A percentile compares a stretch with the other conserved stretches of the same genome.
These are phyloP conservation scores for Nicotiana otophora DNA, from an alignment of 257 asterid genomes.

Conservation along the genomic window DNA sequence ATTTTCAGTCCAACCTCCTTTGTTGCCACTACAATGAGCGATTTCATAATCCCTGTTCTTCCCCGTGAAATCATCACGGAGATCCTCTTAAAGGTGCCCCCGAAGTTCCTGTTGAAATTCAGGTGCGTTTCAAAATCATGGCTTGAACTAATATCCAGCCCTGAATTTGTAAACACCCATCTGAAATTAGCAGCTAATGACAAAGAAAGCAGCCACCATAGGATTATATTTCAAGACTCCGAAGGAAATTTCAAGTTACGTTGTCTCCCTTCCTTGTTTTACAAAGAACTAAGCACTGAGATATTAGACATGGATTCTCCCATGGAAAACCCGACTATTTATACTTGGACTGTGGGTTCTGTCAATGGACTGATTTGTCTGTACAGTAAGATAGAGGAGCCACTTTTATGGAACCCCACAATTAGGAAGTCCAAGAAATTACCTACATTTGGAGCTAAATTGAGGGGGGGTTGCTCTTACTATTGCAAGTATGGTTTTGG, in stretches of 20 bases:
- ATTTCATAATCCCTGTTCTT: background rate
- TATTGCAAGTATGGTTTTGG: background rate
- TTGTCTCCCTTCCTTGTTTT: background rate
- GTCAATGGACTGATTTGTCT: background rate
- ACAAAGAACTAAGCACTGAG: background rate
- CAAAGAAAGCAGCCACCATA: background rate
- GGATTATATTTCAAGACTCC: background rate
- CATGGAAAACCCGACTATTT: background rate
- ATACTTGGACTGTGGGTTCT: background rate
- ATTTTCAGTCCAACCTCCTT: too few species aligned
- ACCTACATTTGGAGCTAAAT: background rate
- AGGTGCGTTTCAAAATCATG: background rate
- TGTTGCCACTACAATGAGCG: too few species aligned
- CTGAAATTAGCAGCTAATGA: background rate
- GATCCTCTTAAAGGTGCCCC: background rate
- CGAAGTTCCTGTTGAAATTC: background rate
- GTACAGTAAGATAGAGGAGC: background rate
- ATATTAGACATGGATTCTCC: background rate
- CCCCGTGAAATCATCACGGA: background rate
- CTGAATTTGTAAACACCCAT: background rate
- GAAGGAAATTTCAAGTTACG: background rate
- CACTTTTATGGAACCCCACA: background rate
- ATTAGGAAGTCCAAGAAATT: background rate
- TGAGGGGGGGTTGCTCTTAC: background rate
- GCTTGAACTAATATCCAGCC: background rate